These are phyloP conservation scores for Pyrenula aspistea DNA, from an alignment of 495 filamentous ascomycete species.

Conservation along the genomic window DNA sequence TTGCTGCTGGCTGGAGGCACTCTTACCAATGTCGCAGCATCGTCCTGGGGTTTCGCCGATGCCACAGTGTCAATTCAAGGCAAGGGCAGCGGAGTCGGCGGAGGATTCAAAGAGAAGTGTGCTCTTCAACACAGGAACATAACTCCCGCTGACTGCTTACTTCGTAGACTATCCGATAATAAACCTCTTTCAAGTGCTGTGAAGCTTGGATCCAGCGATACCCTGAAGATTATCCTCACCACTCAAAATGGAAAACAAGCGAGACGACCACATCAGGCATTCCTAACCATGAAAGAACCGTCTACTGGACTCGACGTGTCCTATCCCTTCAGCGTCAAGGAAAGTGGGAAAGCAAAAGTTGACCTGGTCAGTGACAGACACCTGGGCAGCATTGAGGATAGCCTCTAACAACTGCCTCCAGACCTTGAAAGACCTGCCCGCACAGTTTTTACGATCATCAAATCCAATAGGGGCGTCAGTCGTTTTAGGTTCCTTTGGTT, in stretches of 20 bases:
- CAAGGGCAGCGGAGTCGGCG: slow-evolving; percentile 54
- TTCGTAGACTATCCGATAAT: slow-evolving; percentile 46
- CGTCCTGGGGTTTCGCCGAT: slow-evolving; percentile 78
- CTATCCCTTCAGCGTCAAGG: slow-evolving; percentile 74
- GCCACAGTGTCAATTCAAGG: slow-evolving; percentile 64
- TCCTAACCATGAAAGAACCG: slow-evolving; percentile 68
- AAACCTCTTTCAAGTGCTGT: slow-evolving; percentile 54
- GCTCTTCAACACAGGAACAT: slow-evolving; percentile 8
- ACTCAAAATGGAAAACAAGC: slow-evolving; percentile 64
- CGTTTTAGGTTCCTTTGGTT: slow-evolving; percentile 78
- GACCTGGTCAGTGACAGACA: slow-evolving; percentile 52
- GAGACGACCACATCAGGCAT: slow-evolving; percentile 86
- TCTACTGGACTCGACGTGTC: slow-evolving; percentile 75
- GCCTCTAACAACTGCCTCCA: slow-evolving; percentile 19
- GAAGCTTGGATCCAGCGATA: slow-evolving; percentile 53
- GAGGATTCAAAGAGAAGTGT: slow-evolving; percentile 63
- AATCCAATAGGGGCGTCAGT: slow-evolving; percentile 63
- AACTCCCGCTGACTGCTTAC: slow-evolving; percentile 7
- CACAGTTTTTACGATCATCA: slow-evolving; percentile 59
- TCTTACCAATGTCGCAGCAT: slow-evolving; percentile 41
- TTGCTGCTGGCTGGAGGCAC: slow-evolving; percentile 27
- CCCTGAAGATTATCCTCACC: slow-evolving; percentile 71
- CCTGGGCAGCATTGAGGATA: not conserved
- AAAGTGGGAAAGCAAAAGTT: slow-evolving; percentile 71
- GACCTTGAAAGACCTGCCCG: slow-evolving; percentile 82